phyloP scores from a whole-genome alignment of 208 protist species.

The Leptomonas seymouri region DNA sequence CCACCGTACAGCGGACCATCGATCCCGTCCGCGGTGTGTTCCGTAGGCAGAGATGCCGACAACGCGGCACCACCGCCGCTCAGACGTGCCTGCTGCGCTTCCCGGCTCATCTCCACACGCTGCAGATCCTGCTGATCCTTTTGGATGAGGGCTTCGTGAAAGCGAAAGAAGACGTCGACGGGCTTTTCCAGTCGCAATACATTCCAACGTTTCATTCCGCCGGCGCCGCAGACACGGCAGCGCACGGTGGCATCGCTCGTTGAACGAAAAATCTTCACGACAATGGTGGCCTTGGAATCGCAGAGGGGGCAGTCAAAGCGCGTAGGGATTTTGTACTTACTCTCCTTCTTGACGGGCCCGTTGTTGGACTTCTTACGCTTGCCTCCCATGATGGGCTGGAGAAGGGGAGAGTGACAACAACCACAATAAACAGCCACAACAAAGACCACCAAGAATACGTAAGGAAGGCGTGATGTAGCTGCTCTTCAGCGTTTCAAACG shows the following conservation, averaged over 20 bases:
- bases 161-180: conserved; percentile 90
- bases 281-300: conserved; percentile 82
- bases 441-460: not conserved
- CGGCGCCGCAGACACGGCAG: conserved; percentile 72
- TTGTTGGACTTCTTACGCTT: conserved; percentile 78
- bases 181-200: conserved; percentile 78
- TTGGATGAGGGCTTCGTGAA: conserved; percentile 80
- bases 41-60: not conserved
- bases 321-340: conserved; percentile 91
- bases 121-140: conserved; percentile 64
- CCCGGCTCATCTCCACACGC: conserved; percentile 37
- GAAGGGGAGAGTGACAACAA: not conserved
- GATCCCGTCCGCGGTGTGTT: conserved; percentile 10
- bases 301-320: conserved; percentile 91
- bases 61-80: conserved; percentile 6
- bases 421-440: not conserved
- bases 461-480: too few species aligned
- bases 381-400: conserved; percentile 70
- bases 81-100: conserved; percentile 19
- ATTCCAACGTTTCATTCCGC: conserved; percentile 44
- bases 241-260: conserved; percentile 59
- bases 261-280: conserved; percentile 63
- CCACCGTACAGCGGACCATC: conserved; percentile 1
- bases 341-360: conserved; percentile 89
- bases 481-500: too few species aligned